phyloP scores from a whole-genome alignment of 805 yeast species.

The Saccharomyces jurei region DNA sequence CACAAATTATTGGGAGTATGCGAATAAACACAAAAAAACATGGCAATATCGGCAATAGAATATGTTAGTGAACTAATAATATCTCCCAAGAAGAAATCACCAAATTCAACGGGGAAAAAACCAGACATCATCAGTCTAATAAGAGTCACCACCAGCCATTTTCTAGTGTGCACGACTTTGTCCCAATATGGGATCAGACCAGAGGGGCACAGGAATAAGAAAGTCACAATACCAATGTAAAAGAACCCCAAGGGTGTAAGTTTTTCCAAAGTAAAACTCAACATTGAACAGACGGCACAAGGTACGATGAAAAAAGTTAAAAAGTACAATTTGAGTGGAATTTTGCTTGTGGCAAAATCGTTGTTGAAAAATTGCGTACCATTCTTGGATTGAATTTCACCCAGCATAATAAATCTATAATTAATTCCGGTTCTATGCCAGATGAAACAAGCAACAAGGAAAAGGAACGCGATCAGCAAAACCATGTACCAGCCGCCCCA shows the following conservation, averaged over 20 bases:
- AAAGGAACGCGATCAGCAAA: conserved; percentile 50
- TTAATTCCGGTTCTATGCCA: conserved; percentile 76
- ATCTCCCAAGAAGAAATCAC: conserved; percentile 91
- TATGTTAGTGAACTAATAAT: conserved; percentile 83
- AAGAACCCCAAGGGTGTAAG: conserved; percentile 78
- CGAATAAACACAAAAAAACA: conserved; percentile 73
- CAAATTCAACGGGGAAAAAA: conserved; percentile 86
- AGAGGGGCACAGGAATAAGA: conserved; percentile 50
- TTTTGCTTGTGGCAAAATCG: conserved; percentile 31
- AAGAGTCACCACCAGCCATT: conserved; percentile 66
- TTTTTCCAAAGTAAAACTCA: conserved; percentile 61
- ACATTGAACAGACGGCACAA: conserved; percentile 59
- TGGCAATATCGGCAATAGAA: conserved; percentile 73
- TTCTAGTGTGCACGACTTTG: conserved; percentile 47
- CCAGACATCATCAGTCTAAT: conserved; percentile 77
- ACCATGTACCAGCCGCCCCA: conserved; percentile 87
- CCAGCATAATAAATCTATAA: conserved; percentile 74
- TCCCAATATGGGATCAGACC: conserved; percentile 27
- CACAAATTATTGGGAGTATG: conserved; percentile 48
- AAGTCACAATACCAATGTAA: conserved; percentile 39
- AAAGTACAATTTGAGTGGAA: conserved; percentile 43
- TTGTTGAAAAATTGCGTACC: conserved; percentile 32
- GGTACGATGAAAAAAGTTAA: conserved; percentile 53
- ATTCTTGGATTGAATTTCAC: conserved; percentile 66
- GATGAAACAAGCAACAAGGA: conserved; percentile 59